Conservation (phyloP, 495 filamentous ascomycete genomes). For the Aspergillus asperescens region DNA sequence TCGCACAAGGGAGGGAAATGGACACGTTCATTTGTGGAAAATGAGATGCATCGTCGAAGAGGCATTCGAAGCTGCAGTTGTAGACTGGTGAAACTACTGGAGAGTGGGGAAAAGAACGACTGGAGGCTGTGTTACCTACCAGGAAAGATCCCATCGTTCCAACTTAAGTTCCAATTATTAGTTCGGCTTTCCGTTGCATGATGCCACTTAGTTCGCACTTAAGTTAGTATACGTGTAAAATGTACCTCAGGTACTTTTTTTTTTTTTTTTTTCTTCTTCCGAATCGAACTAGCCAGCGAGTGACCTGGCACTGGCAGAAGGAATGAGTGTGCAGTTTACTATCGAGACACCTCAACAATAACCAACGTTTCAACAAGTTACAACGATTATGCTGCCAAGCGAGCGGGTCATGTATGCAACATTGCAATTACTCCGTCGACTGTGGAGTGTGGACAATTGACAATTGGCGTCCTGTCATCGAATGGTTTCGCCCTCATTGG, state of each 20-base stretch:
- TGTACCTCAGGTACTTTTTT: too few relatives aligned
- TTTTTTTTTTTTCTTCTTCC: too few relatives aligned
- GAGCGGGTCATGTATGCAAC: not conserved
- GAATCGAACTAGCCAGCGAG: not conserved
- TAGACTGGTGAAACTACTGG: not conserved
- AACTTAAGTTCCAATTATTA: not conserved
- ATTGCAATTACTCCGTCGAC: not conserved
- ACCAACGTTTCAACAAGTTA: too few relatives aligned
- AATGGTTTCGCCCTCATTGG: not conserved
- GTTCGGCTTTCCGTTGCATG: not conserved
- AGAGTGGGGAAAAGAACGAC: not conserved
- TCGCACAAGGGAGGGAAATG: not conserved
- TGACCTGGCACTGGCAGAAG: not conserved
- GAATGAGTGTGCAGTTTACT: too few relatives aligned
- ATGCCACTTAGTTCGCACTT: not conserved
- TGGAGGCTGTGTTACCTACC: not conserved
- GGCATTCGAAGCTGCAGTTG: not conserved
- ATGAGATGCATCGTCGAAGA: slow-evolving; percentile 1
- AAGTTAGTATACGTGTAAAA: too few relatives aligned
- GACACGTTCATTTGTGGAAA: slow-evolving; percentile 9
- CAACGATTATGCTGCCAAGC: slow-evolving; percentile 4
- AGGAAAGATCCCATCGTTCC: not conserved
- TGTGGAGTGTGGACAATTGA: not conserved
- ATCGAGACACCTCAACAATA: too few relatives aligned
- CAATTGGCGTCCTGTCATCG: slow-evolving; percentile 11